Evolutionary conservation across 2,329 filamentous ascomycete species (phyloP), one percentile per base, ranked within the genome.

Genomic region (Phialophora expanda): DNA sequence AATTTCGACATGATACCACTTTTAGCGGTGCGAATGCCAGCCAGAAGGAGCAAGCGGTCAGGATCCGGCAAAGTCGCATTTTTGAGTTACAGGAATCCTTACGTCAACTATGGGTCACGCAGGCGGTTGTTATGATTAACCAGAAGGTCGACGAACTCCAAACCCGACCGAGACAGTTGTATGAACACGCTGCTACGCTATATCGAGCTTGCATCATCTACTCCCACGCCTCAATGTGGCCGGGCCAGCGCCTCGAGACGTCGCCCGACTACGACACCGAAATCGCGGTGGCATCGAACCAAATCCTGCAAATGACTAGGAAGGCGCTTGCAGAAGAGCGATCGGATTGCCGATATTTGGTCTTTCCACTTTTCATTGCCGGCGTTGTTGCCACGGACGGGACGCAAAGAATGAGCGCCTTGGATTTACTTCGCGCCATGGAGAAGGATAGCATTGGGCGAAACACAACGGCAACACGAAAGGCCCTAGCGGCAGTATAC

Each of bases 301-400:
- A 80, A 48, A 83, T 86, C 55, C 72, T 85, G 1, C 75, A 79
- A 9, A 75, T 83, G 14, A 79, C 80, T 5, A 75, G 78, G 32
- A 74, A 75, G 9, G 78, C 82, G 1, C 72, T 81, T 4, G 75
- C 76, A 20, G 73, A 74, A 2, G 75, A 75, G 4, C 77, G 77
- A 11, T 75, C 78, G 14, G 78, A 82, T 53, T 77, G 78, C 17
- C 78, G 81, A 24, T 82, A 82, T 63, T 72, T 83, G 4, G 77
- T 84, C 2, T 86, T 86, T 66, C 84, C 85, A 0, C 69, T 86
- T 0, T 86, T 87, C 71, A 79, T 87, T 65, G 82, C 84, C 0
- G 85, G 84, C 3, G 78, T 81, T 20, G 80, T 80, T 11, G 75
- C 77, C 1, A 75, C 72, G 0, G 76, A 79, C 26, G 74, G 75